Conservation (phyloP, 2,329 filamentous ascomycete species). For the Xylariomycetidae sp. region DNA sequence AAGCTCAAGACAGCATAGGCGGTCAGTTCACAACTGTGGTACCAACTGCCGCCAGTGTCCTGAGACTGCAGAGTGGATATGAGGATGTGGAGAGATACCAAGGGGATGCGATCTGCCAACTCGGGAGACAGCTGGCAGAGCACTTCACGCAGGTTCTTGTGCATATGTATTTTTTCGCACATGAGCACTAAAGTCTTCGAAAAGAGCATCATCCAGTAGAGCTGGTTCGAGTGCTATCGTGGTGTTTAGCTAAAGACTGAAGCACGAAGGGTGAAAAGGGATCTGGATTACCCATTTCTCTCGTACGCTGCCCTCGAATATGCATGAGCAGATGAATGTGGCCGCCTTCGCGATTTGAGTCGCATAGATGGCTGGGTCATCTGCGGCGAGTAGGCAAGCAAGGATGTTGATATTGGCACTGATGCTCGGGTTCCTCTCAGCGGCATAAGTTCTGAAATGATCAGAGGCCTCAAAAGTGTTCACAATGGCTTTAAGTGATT, state of each 20-base stretch:
- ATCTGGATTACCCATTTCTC: constrained; percentile 25
- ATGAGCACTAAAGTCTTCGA: neutral
- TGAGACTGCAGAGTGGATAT: constrained; percentile 3
- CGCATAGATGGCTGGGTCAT: constrained; percentile 8
- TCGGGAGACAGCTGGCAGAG: neutral
- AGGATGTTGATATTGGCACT: constrained; percentile 30
- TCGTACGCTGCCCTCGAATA: constrained; percentile 7
- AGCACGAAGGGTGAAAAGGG: too few species aligned
- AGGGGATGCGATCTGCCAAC: constrained; percentile 3
- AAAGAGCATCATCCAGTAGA: constrained; percentile 8
- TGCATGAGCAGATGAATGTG: constrained; percentile 13
- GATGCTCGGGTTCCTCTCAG: constrained; percentile 25
- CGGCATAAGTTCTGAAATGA: constrained; percentile 26
- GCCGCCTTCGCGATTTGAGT: constrained; percentile 22
- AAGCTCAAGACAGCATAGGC: constrained; percentile 7
- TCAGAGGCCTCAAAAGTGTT: constrained; percentile 16
- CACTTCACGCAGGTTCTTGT: neutral
- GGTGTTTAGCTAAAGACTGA: too few species aligned
- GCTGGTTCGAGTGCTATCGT: neutral
- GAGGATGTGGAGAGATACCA: constrained; percentile 5
- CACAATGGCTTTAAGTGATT: constrained; percentile 6
- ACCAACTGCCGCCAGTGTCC: constrained; percentile 5
- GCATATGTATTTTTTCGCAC: too few species aligned
- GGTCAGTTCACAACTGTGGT: constrained; percentile 4
- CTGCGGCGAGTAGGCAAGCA: constrained; percentile 16